Base-by-base conservation (phyloP, 768 basidiomycete genomes). In the Amylocystis lapponica region DNA sequence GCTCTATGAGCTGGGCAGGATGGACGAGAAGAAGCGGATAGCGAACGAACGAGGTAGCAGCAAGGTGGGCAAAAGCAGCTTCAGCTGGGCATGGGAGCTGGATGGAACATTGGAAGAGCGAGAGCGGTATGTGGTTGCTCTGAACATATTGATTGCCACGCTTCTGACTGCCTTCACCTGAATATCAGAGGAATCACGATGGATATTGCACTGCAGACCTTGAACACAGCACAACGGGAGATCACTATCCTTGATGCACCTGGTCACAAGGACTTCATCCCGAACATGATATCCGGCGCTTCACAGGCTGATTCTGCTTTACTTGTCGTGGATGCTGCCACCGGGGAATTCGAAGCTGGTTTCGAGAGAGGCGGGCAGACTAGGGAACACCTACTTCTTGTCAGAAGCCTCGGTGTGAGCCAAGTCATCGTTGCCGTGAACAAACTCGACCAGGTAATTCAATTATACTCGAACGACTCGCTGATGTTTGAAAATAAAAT, bases 221-320 rank as follows among this genome's bases (percentile, higher is more conserved):
- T 91, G 46, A 61, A 74, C 5, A 97, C 93, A 0, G 67, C 79
- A 0, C 74, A 83, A 50, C 76, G 86, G 38, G 76, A 81, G 49
- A 81, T 98, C 51, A 96, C 92, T 2, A 78, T 99, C n/a, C 76
- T 99, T 23, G 96, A 99, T 55, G 95, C 95, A 0, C 96, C 96
- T 0, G 96, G 96, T 0, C 96, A 99, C 64, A 86, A 83, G 51
- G 96, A 99, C 58, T 98, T 98, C 55, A 86, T 99, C 49, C 96
- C 96, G 1, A 98, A 98, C 59, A 98, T 98, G 95, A 99, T 99
- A 40, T 97, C 94, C 0, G 96, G 96, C 1, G 95, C 96, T 6
- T 83, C 94, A 2, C 96, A 97, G 63, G 96, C 95, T 0, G 96
- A 98, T 53, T 90, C 90, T 36, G 92, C 96, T 0, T 65, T 98